Base-by-base conservation (phyloP, 2,329 filamentous ascomycete genomes). In the Bipolaris oryzae region DNA sequence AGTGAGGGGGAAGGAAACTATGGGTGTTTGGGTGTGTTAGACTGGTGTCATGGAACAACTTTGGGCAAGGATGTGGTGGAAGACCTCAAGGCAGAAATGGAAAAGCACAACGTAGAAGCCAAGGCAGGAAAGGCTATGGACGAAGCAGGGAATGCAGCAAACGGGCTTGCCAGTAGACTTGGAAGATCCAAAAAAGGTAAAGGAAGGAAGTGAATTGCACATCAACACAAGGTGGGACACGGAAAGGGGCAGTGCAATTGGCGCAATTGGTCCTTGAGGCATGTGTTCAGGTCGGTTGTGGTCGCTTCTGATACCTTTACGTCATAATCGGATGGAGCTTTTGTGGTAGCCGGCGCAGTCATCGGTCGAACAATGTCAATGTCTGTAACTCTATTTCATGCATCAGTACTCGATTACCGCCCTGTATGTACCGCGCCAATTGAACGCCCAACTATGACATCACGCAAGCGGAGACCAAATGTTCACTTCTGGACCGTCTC, bases 11-110 rank as follows among this genome's bases (percentile, higher is more conserved):
- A 76, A 13, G 85, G 86, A 0, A 89, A 89, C 58, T 90, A 80
- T 61, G 85, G 85, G 10, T 81, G 85, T 0, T 83, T 85, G 79
- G 88, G 88, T 0, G 67, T 89, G 5, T 55, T 89, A 28, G 69
- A 74, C 57, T 71, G 73, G 73, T 60, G 63, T 52, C 66, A 71
- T 58, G 64, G 67, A 35, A 80, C 71, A 53, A 79, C 71, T 48
- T 64, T 75, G 50, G 80, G 87, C 81, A 25, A 89, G 84, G 80
- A 85, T 65, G 79, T 86, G 3, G 72, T 83, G 16, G 80, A 82
- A 47, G 83, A 87, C 68, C 66, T 85, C 18, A 80, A 79, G 48
- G 80, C 80, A 28, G 84, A 87, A 72, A 82, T 81, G 21, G 79
- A 83, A 46, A 85, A 84, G 73, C 82, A 84, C 69, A 75, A 80